phyloP scores from a whole-genome alignment of 2,329 filamentous ascomycete species.

The Fusarium luffae region DNA sequence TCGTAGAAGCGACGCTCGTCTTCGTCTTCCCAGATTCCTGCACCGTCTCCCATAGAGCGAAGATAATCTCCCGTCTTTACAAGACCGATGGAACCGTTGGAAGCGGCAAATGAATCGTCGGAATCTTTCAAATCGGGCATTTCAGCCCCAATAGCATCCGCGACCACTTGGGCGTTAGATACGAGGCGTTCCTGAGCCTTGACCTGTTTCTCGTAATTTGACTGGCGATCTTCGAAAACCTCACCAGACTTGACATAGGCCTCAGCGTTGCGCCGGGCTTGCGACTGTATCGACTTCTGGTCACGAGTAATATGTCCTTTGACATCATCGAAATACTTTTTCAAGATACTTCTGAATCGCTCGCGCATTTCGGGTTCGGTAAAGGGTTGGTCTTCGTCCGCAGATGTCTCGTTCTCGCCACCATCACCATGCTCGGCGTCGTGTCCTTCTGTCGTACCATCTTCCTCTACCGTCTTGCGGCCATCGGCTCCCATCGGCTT shows the following conservation, averaged over 20 bases:
- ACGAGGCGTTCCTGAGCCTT: constrained; percentile 93
- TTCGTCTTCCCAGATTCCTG: constrained; percentile 98
- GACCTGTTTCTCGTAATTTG: constrained; percentile 92
- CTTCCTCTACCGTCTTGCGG: constrained; percentile 85
- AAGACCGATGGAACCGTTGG: constrained; percentile 85
- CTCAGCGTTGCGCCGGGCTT: constrained; percentile 94
- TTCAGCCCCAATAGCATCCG: constrained; percentile 86
- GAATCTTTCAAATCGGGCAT: constrained; percentile 94
- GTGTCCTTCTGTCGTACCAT: constrained; percentile 70
- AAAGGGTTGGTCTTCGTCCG: constrained; percentile 76
- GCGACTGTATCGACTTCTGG: constrained; percentile 86
- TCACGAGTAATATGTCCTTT: constrained; percentile 89
- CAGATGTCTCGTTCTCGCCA: constrained; percentile 35
- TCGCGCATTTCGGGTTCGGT: constrained; percentile 81
- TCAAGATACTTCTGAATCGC: constrained; percentile 86
- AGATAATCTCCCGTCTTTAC: constrained; percentile 95
- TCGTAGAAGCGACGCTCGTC: constrained; percentile 98
- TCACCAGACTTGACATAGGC: constrained; percentile 98
- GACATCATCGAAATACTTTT: constrained; percentile 91
- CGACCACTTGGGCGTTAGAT: constrained; percentile 88
- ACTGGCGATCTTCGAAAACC: constrained; percentile 96
- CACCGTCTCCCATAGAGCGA: constrained; percentile 86
- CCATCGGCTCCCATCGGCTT: constrained; percentile 77
- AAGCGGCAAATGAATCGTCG: constrained; percentile 72
- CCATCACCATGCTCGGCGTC: constrained; percentile 55